phyloP scores from a whole-genome alignment of 225 moss, liverwort and hornwort species.

The Pleurozium schreberi region DNA sequence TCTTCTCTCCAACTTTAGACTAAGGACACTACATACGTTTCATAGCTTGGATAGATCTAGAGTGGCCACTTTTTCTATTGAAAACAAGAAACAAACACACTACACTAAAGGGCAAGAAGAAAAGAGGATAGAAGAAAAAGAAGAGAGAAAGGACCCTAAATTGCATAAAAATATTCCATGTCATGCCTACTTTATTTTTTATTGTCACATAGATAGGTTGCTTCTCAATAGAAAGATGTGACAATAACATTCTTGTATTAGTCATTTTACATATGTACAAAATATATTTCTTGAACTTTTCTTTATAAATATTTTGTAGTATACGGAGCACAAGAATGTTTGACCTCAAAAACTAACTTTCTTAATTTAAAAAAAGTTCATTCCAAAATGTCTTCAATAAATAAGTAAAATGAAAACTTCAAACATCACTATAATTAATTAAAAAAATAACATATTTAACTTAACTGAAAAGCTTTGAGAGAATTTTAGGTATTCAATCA shows the following conservation, averaged over 20 bases:
- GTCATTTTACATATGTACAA: neutral
- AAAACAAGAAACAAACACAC: no score
- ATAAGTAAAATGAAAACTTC: neutral
- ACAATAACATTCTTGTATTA: neutral
- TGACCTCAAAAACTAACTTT: neutral
- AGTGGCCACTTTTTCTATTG: no score
- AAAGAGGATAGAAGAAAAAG: no score
- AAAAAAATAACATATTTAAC: neutral
- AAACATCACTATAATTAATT: neutral
- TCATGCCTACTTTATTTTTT: neutral
- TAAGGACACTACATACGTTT: neutral
- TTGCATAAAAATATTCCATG: neutral
- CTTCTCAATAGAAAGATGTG: neutral
- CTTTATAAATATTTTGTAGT: neutral
- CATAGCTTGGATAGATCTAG: no score
- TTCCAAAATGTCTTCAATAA: neutral
- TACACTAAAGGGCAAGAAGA: no score
- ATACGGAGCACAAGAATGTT: neutral
- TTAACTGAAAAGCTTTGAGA: neutral
- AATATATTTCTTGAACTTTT: neutral
- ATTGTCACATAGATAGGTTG: neutral
- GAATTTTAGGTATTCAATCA: neutral
- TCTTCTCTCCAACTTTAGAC: neutral
- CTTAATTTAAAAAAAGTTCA: neutral
- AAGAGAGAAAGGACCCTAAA: no score